Evolutionary conservation across 352 stramenopile species (phyloP), one percentile per base, ranked within the genome.

Genomic region (Globisporangium mamillatum): DNA sequence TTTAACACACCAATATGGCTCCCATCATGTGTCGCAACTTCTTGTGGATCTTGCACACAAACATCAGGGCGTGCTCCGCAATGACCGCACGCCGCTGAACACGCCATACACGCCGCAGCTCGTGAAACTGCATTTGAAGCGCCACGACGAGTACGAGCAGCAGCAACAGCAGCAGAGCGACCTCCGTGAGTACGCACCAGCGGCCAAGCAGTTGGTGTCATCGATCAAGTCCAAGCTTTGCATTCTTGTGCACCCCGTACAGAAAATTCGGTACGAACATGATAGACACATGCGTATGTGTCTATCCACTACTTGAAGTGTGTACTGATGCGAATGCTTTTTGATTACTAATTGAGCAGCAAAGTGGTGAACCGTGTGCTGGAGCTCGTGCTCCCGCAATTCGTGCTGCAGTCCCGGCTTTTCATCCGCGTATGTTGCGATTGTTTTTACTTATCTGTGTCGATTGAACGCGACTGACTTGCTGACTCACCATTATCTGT

Each of bases 41-140:
- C 44, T 72, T 12, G 20, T 18, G 61, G 32, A n/a, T 25, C 25
- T 59, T 56, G 50, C 63, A 34, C 9, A 46, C 38, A 20, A 46
- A 24, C 18, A 52, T 24, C 61, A 92, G 82, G 75, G 81, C 50
- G 80, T 88, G 65, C 32, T 85, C 27, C 81, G 86, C 10, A 93
- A 91, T 36, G 83, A 92, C 68, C 75, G 83, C 24, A 94, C 86
- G 71, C 86, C 86, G 57, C 72, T 94, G 7, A 94, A 94, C 65
- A 94, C 86, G 58, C 86, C 86, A 60, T 94, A 90, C 68, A 94
- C 86, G n/a, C 86, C 86, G 41, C 83, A 92, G 54, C 78, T 94
- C n/a, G 86, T 93, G 70, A 93, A 92, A 71, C 68, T 94, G 53
- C 86, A 94, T 36, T 65, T 94, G 53, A 79, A 78, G 56, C 74